Conservation (phyloP, 176 grass and related monocot species). For the Cenchrus purpureus region DNA sequence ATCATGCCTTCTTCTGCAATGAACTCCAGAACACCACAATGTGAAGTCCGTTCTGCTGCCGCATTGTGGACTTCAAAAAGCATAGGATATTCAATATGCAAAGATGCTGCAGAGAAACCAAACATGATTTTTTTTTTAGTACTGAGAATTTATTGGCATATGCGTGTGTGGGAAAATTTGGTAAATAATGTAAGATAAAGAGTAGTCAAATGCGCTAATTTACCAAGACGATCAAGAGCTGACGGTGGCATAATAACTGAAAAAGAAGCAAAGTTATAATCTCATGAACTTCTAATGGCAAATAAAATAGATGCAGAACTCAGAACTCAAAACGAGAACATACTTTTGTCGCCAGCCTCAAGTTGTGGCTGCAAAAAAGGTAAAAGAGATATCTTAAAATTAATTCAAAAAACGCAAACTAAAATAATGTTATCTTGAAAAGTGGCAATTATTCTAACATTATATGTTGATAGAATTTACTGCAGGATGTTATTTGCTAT, state of each 20-base stretch:
- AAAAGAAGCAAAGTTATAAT: constrained; percentile 49
- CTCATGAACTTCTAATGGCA: constrained; percentile 9
- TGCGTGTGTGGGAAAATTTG: constrained; percentile 6
- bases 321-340: constrained; percentile 27
- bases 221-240: constrained; percentile 97
- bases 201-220: constrained; percentile 5
- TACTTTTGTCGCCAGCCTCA: constrained; percentile 98
- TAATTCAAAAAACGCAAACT: constrained; percentile 29
- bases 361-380: constrained; percentile 82
- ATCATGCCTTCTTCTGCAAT: constrained; percentile 99
- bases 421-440: constrained; percentile 23
- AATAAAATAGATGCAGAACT: constrained; percentile 27
- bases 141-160: neutral
- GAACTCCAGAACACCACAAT: constrained; percentile 97
- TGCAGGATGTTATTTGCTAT: constrained; percentile 7
- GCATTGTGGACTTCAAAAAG: constrained; percentile 90
- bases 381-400: constrained; percentile 43
- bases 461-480: constrained; percentile 2
- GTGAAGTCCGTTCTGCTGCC: constrained; percentile 74
- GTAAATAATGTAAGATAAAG: constrained; percentile 14
- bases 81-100: constrained; percentile 99
- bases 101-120: constrained; percentile 65
- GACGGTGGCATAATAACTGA: constrained; percentile 99
- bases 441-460: neutral
- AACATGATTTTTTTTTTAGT: constrained; percentile 22